Conservation (phyloP, 257 asterid species). For the Vinca minor region DNA sequence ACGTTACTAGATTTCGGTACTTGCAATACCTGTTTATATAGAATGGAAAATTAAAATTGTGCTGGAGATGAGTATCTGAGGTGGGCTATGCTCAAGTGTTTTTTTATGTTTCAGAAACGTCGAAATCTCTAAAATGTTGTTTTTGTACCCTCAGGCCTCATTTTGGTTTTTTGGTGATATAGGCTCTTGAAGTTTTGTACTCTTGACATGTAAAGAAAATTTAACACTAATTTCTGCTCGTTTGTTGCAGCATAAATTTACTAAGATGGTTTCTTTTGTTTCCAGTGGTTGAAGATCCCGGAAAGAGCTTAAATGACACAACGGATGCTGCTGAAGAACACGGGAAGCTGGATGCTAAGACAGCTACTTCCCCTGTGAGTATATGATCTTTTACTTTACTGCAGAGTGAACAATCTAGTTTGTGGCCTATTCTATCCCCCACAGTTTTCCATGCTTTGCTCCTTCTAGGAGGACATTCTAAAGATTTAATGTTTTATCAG, state of each 20-base stretch:
- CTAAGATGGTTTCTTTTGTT: neutral
- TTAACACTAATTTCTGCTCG: neutral
- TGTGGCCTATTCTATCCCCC: neutral
- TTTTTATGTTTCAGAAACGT: neutral
- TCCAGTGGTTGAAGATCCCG: slow-evolving; percentile 29
- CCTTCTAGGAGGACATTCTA: neutral
- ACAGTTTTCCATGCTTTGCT: neutral
- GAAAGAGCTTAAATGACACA: slow-evolving; percentile 4
- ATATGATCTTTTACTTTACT: neutral
- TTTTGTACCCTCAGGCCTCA: neutral
- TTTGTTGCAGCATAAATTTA: neutral
- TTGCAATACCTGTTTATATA: neutral
- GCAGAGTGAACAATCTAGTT: neutral
- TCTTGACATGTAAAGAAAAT: slow-evolving; percentile 1
- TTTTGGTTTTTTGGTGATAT: neutral
- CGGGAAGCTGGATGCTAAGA: slow-evolving; percentile 14
- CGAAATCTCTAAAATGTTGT: neutral
- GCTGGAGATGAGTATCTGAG: neutral
- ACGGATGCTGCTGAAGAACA: slow-evolving; percentile 19
- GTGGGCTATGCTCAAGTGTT: neutral
- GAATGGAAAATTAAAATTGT: neutral
- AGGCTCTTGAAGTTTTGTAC: neutral
- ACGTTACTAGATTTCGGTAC: neutral
- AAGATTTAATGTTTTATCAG: slow-evolving; percentile 18
- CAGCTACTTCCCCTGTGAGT: slow-evolving; percentile 33